Base-by-base conservation (phyloP, 202 grass and related monocot genomes). In the Setaria viridis region DNA sequence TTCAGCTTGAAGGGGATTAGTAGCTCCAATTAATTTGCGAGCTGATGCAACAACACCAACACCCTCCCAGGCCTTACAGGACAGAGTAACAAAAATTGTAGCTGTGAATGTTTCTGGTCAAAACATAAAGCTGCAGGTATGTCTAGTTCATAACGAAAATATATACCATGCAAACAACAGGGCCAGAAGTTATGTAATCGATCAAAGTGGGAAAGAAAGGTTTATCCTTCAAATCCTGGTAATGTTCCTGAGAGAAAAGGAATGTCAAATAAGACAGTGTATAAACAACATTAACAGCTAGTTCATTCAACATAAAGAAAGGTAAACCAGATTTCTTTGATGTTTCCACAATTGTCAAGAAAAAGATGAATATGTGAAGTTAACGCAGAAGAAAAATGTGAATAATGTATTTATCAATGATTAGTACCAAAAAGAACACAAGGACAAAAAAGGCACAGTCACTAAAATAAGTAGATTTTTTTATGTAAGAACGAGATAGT, bases 111-210 rank as follows among this genome's bases (percentile, higher is more conserved):
- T 63, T 47, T 71, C 30, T 77, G 10, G 41, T 29, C 47, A 72
- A 82, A 79, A 16, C 70, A 58, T 25, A 37, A n/a, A 62, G 48
- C 15, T 78, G 34, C 20, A 72, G 58, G 41, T 51, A 85, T 82
- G 34, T 55, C 76, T 76, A 51, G 9, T 13, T 76, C 51, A 33
- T 68, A 60, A 45, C 9, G 42, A 42, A 85, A 72, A 88, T 46
- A 54, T 73, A 78, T 94, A 96, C 96, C 96, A 99, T 99, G 85
- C 93, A 99, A 89, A 99, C 90, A 87, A 99, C 96, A 73, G 96
- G 93, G 7, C 96, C 96, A 74, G 96, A 99, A 87, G 96, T 96
- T 78, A 99, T 94, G 76, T 96, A 99, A 34, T 94, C 67, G 0
- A 91, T 96, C 35, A 99, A 73, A 13, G 53, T 88, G 71, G 96